phyloP scores from a whole-genome alignment of 192 early-diverging fungal species.

The Podochytrium sp. region DNA sequence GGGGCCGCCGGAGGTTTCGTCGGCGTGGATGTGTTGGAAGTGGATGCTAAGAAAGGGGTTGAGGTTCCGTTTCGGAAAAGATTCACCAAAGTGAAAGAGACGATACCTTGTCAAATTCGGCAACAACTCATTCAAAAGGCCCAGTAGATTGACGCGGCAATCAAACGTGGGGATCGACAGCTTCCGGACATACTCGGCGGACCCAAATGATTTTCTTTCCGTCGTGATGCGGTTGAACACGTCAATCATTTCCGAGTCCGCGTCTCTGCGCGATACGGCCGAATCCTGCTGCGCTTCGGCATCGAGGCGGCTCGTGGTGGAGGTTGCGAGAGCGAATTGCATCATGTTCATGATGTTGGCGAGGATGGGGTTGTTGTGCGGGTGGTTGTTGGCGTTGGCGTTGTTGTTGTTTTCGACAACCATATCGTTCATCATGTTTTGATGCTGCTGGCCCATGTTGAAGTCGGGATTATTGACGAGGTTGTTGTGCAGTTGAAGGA shows the following conservation, averaged over 20 bases:
- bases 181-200: background rate
- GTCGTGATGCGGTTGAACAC: background rate
- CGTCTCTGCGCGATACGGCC: background rate
- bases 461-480: background rate
- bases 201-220: background rate
- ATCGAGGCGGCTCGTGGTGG: background rate
- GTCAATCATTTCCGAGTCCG: background rate
- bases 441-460: background rate
- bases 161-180: slow-evolving; percentile 31
- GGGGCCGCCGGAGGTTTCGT: background rate
- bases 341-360: background rate
- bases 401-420: background rate
- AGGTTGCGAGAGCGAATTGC: background rate
- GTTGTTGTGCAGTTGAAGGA: background rate
- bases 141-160: background rate
- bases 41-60: slow-evolving; percentile 7
- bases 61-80: background rate
- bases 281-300: background rate
- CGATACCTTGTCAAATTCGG: slow-evolving; percentile 23
- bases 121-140: slow-evolving; percentile 26
- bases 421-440: background rate
- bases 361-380: background rate
- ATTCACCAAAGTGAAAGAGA: background rate
- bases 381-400: background rate
- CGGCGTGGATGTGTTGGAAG: slow-evolving; percentile 27